Base-by-base conservation (phyloP, 2,329 filamentous ascomycete genomes). In the Elsinoe ampelina region DNA sequence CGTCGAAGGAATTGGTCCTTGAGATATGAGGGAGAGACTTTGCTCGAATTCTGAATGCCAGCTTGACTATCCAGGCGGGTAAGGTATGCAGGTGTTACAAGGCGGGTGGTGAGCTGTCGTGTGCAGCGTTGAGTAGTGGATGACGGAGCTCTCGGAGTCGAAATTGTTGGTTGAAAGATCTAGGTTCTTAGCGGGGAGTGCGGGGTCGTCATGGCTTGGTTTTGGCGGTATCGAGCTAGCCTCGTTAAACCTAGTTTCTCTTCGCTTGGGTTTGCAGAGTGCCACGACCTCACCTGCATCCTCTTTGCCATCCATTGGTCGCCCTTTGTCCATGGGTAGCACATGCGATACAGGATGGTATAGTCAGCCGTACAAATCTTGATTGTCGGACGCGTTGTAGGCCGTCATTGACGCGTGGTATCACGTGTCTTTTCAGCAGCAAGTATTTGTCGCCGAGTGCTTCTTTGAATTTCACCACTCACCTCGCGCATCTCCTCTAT, bases 1-100 rank as follows among this genome's bases (percentile, higher is more conserved):
- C 43, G 34, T 56, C 54, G 55, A 51, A 61, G 58, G 54, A 65
- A 61, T 36, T 61, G 59, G 42, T 58, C 56, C 54, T 59, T 45
- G 58, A 59, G 55, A 39, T 57, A 45, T 38, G 59, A 55, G 30
- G 61, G 59, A 56, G 54, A 39, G 54, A 56, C 41, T 56, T 56
- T 17, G 54, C 47, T 19, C 54, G 39, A 20, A 30, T 36, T 32
- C 54, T 41, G 54, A 32, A 56, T 30, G 54, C 54, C 54, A 56
- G 54, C 54, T 42, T 56, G 54, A 56, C 36, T 34, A 12, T n/a
- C 34, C 39, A 8, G 45, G 15, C 39, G 4, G 45, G 15, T 50
- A 35, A 34, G 30, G 22, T 35, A 30, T 50, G 15, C 15, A 50
- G 45, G n/a, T 39, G n/a, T 17, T 34, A 26, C 45, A 34, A 19